Evolutionary conservation across 2,329 filamentous ascomycete species (phyloP), one percentile per base, ranked within the genome.

Genomic region (Cladophialophora carrionii): DNA sequence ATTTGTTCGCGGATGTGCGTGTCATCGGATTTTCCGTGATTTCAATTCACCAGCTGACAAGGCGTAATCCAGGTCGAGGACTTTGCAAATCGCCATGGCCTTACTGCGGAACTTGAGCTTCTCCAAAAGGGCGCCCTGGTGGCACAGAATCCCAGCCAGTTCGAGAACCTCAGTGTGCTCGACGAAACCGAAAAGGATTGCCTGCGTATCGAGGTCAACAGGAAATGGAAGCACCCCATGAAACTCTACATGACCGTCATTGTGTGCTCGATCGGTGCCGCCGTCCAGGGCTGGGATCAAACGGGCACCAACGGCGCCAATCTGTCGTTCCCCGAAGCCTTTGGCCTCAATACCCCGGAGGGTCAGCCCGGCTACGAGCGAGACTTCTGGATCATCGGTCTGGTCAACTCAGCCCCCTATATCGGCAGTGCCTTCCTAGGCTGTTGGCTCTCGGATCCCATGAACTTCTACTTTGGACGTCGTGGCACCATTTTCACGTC

Each of bases 391-490:
- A 70, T 81, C 22, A 72, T 80, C n/a, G 80, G 80, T 34, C 69
- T 81, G 8, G 75, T 82, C 65, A 82, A 82, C 51, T 74, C 80
- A 17, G 59, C 60, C 14, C 65, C 65, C 49, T 88, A 88, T 69
- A 82, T 91, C 24, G 86, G 86, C 77, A 91, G 87, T 69, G 87
- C 88, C 3, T 76, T 90, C 51, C 75, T 89, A 29, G 72, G 71
- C 53, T 71, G 72, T 24, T 74, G 72, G 72, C 61, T 71, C 17
- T 71, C 71, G n/a, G 73, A 74, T 62, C 73, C 73, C 20, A 48
- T 72, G 24, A 75, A 75, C 63, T 66, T 71, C 34, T 73, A 70
- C 54, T 61, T 74, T 10, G 73, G 73, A 7, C 72, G 73, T 22
- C 70, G 73, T 6, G 72, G 73, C 3, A 69, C 71, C 10, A 73